Conservation (phyloP, 164 flowering plant genomes). For the Piper longum region DNA sequence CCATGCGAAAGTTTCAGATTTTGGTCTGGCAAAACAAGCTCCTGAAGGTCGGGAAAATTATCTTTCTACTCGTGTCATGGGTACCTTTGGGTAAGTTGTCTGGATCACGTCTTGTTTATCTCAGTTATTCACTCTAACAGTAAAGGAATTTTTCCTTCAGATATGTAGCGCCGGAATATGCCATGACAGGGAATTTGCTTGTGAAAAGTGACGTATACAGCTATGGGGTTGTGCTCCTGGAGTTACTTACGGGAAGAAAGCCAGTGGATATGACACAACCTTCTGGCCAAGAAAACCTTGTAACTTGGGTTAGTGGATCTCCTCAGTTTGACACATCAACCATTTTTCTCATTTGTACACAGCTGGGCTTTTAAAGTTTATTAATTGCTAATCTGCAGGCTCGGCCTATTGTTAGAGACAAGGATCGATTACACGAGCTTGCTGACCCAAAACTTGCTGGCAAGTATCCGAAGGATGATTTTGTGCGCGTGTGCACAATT, state of each 20-base stretch:
- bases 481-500: constrained; percentile 81
- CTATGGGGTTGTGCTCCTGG: constrained; percentile 95
- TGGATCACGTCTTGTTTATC: neutral
- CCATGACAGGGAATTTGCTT: constrained; percentile 94
- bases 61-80: constrained; percentile 95
- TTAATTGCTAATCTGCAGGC: constrained; percentile 38
- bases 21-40: constrained; percentile 94
- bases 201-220: constrained; percentile 99
- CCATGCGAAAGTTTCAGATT: constrained; percentile 93
- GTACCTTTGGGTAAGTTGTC: constrained; percentile 78
- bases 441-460: constrained; percentile 72
- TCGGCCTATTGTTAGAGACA: constrained; percentile 83
- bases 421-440: constrained; percentile 76
- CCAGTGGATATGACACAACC: constrained; percentile 98
- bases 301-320: constrained; percentile 72
- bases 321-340: neutral
- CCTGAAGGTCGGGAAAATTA: constrained; percentile 83
- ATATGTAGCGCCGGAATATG: constrained; percentile 98
- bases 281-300: constrained; percentile 93
- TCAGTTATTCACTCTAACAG: neutral
- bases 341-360: neutral
- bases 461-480: constrained; percentile 82
- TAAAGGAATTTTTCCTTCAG: constrained; percentile 23
- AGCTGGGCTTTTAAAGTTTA: neutral
- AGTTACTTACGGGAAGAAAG: constrained; percentile 81